Base-by-base conservation (phyloP, 2,329 filamentous ascomycete genomes). In the Colletotrichum lini region DNA sequence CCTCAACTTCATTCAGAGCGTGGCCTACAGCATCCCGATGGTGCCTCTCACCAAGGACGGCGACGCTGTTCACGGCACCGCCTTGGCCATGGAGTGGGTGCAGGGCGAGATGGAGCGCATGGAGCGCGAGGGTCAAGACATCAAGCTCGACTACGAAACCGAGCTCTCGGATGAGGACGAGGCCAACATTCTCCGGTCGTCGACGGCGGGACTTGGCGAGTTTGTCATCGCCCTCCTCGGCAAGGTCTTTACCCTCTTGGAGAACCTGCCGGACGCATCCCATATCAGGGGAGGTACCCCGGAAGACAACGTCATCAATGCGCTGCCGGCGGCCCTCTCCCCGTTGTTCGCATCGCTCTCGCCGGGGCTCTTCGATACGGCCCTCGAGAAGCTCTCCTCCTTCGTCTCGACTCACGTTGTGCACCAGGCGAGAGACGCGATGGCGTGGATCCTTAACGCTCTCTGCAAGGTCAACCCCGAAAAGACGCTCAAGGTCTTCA, bases 361-460 rank as follows among this genome's bases (percentile, higher is more conserved):
- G 0, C 94, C 96, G 0, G 95, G 98, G 78, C 89, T 98, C 13
- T 99, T 97, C 77, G 96, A 98, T 77, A 89, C 96, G 79, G 94
- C 94, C 0, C 84, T 99, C 61, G 93, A 97, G 72, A 98, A 98
- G 85, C 91, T 99, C 76, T 93, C 95, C 2, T 90, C 94, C 42
- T 99, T 99, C 80, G 93, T 98, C 35, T 92, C 93, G 1, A 94
- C 94, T 73, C 96, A 98, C 83, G 96, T 99, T 59, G 96, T 99
- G 21, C 95, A 99, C 77, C 96, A 98, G 82, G 96, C 96, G 64
- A 88, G 96, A 74, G 96, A 99, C 85, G 96, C 96, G 9, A 98
- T 99, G 93, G 96, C 97, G 1, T 99, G 98, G 88, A 98, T 98
- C 65, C 94, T 96, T 82, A 98, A 98, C 81, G 94, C 94, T 0